A percentile compares a stretch with the other conserved stretches of the same genome.
Conservation (phyloP, 2,329 filamentous ascomycete genomes). For the Chrysosporium queenslandicum region DNA sequence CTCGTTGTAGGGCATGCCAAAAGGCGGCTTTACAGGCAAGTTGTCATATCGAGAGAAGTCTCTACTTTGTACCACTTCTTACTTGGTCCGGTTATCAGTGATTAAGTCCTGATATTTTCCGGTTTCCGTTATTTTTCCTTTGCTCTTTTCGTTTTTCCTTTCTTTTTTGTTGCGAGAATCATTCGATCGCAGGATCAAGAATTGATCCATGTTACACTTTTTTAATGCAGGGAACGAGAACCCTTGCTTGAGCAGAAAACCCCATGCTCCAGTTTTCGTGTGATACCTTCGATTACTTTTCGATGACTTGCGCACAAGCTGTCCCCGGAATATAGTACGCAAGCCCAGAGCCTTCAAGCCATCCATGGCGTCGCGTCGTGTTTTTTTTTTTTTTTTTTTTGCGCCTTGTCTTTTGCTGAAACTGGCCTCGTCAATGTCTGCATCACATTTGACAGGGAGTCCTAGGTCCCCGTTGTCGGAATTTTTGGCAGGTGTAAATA, state of each 20-base stretch:
- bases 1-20: no score
- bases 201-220: slow-evolving; percentile 2
- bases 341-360: no score
- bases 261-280: not conserved
- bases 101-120: not conserved
- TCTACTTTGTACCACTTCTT: not conserved
- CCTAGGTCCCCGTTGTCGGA: slow-evolving; percentile 1
- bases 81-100: not conserved
- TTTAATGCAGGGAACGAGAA: not conserved
- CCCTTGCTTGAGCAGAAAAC: not conserved
- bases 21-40: no score
- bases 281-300: no score
- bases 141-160: not conserved
- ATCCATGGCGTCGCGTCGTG: no score
- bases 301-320: not conserved
- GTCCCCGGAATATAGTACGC: no score
- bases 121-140: not conserved
- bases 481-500: not conserved
- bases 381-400: not conserved
- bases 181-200: not conserved
- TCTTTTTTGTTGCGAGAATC: not conserved
- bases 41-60: not conserved
- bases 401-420: not conserved
- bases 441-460: not conserved
- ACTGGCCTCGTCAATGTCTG: not conserved